Conservation (phyloP, 768 basidiomycete species). For the Albatrellus ellisii region DNA sequence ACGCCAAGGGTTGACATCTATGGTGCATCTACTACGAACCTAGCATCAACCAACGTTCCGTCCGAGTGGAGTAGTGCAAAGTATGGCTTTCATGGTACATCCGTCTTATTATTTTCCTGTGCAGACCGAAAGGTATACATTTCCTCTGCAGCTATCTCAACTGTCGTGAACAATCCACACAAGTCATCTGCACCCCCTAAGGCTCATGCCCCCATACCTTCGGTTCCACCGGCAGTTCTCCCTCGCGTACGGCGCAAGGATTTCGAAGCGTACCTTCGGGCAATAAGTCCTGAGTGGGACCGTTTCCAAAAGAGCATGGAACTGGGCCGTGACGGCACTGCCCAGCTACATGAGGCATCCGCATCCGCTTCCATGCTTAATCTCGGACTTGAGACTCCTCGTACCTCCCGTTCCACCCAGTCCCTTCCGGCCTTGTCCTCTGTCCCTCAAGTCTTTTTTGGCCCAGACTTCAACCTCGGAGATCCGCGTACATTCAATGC, state of each 20-base stretch:
- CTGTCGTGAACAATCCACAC: conserved; percentile 84
- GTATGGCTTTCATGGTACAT: conserved; percentile 82
- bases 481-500: conserved; percentile 65
- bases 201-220: conserved; percentile 67
- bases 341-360: conserved; percentile 16
- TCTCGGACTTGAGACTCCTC: conserved; percentile 13
- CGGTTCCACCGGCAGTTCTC: conserved; percentile 58
- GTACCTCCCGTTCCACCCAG: conserved; percentile 21
- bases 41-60: conserved; percentile 37
- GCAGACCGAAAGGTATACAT: neutral
- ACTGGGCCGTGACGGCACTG: conserved; percentile 20
- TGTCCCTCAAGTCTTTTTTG: conserved; percentile 78
- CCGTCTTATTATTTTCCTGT: neutral
- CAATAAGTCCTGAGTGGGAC: conserved; percentile 67
- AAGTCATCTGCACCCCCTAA: conserved; percentile 79
- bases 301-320: conserved; percentile 40
- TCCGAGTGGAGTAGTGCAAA: conserved; percentile 69
- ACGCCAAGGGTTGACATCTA: conserved; percentile 31
- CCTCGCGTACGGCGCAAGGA: conserved; percentile 73
- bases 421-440: conserved; percentile 55
- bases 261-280: conserved; percentile 71
- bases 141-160: conserved; percentile 71
- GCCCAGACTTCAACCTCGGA: conserved; percentile 63
- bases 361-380: neutral
- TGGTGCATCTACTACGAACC: conserved; percentile 31